phyloP scores from a whole-genome alignment of 768 basidiomycete species.

The Boletus coccyginus region DNA sequence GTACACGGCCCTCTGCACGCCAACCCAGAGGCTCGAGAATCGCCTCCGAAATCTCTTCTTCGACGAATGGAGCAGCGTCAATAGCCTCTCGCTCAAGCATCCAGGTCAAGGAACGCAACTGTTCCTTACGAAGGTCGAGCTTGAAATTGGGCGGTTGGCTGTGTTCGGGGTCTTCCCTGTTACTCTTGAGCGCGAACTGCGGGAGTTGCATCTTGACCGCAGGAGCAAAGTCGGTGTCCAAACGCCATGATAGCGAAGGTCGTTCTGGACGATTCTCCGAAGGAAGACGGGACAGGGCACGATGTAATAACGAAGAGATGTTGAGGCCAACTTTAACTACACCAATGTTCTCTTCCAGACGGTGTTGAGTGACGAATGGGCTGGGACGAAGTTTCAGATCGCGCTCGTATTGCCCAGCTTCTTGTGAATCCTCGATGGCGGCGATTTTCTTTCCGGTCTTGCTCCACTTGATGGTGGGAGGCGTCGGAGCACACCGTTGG shows the following conservation, averaged over 20 bases:
- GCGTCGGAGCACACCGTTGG: slow-evolving; percentile 75
- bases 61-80: slow-evolving; percentile 71
- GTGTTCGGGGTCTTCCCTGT: slow-evolving; percentile 68
- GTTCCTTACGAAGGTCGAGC: slow-evolving; percentile 73
- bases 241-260: slow-evolving; percentile 68
- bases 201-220: slow-evolving; percentile 55
- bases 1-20: slow-evolving; percentile 91
- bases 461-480: slow-evolving; percentile 77
- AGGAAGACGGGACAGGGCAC: slow-evolving; percentile 79
- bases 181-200: slow-evolving; percentile 72
- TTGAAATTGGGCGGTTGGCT: slow-evolving; percentile 77
- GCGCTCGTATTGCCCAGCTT: slow-evolving; percentile 89
- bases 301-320: slow-evolving; percentile 81
- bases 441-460: slow-evolving; percentile 54
- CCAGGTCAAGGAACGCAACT: slow-evolving; percentile 88
- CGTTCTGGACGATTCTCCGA: slow-evolving; percentile 44
- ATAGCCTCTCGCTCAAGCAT: slow-evolving; percentile 79
- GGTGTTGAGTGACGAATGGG: slow-evolving; percentile 85
- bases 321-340: slow-evolving; percentile 85
- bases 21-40: slow-evolving; percentile 83
- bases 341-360: slow-evolving; percentile 59
- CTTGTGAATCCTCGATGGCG: slow-evolving; percentile 78
- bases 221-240: slow-evolving; percentile 76
- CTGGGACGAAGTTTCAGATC: slow-evolving; percentile 81
- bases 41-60: slow-evolving; percentile 94